These are phyloP conservation scores for Postia placenta DNA, from an alignment of 768 basidiomycete genomes.

Conservation along the genomic window DNA sequence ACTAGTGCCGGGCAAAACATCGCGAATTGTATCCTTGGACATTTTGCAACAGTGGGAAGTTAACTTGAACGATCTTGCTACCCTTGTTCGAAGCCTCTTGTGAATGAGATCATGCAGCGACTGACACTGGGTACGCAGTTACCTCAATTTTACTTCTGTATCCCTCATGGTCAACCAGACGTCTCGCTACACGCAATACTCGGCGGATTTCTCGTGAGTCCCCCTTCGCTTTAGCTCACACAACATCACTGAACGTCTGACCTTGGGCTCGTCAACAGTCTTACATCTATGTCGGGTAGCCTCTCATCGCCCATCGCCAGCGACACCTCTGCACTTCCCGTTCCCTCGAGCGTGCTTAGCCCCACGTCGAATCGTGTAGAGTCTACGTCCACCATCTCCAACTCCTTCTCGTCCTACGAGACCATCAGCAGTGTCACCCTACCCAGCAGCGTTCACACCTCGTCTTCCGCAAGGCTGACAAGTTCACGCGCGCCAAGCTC, in stretches of 20 bases:
- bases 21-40: too few species aligned
- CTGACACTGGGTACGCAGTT: slow-evolving; percentile 33
- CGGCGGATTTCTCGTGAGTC: slow-evolving; percentile 51
- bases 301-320: slow-evolving; percentile 43
- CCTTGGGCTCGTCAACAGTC: slow-evolving; percentile 28
- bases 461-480: not conserved
- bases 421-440: not conserved
- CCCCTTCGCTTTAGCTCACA: not conserved
- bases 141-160: slow-evolving; percentile 50
- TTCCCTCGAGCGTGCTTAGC: slow-evolving; percentile 29
- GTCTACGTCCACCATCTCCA: slow-evolving; percentile 24
- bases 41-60: too few species aligned
- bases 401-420: not conserved
- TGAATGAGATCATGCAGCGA: not conserved
- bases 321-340: slow-evolving; percentile 39
- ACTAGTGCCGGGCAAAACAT: too few species aligned
- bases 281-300: slow-evolving; percentile 56
- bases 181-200: slow-evolving; percentile 25
- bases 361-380: slow-evolving; percentile 12
- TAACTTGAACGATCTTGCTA: too few species aligned
- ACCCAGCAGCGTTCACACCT: not conserved
- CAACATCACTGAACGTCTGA: not conserved
- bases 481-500: slow-evolving; percentile 2
- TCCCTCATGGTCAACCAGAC: slow-evolving; percentile 17
- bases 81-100: too few species aligned